Conservation (phyloP, 2,329 filamentous ascomycete genomes). For the Lecanicillium sp. region DNA sequence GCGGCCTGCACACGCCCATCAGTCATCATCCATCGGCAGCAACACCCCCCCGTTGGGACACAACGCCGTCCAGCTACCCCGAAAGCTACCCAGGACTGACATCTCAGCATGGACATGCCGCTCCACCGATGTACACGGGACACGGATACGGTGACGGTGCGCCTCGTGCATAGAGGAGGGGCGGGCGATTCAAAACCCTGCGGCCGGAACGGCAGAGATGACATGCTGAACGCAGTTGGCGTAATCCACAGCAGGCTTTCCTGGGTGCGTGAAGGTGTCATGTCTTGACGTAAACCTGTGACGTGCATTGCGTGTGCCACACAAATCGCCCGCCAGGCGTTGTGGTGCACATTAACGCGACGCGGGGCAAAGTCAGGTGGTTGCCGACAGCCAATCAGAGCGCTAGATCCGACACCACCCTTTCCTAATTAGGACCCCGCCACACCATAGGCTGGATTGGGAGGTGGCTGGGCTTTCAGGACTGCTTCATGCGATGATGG, state of each 20-base stretch:
- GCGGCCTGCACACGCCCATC: constrained; percentile 31
- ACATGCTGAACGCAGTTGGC: neutral
- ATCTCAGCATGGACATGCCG: constrained; percentile 23
- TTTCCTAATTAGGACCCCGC: constrained; percentile 9
- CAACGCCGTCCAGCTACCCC: constrained; percentile 28
- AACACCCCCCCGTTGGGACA: constrained; percentile 34
- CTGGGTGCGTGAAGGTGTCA: too few species aligned
- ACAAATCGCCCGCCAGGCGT: too few species aligned
- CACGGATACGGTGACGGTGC: constrained; percentile 34
- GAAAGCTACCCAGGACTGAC: constrained; percentile 31
- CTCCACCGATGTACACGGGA: constrained; percentile 32
- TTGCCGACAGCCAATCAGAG: constrained; percentile 2
- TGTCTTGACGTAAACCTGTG: too few species aligned
- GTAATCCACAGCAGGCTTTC: too few species aligned
- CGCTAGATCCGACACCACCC: neutral
- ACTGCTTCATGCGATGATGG: too few species aligned
- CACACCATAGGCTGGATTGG: too few species aligned
- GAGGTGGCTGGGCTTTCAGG: too few species aligned
- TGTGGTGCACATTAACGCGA: neutral
- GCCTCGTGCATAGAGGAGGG: constrained; percentile 29
- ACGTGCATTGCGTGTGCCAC: too few species aligned
- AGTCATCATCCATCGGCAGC: constrained; percentile 28
- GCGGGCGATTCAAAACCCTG: too few species aligned
- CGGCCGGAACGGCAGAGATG: neutral
- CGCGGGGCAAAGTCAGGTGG: constrained; percentile 4